Evolutionary conservation across 148 eudicot genomes (phyloP), one percentile per base, ranked within the genome.

Genomic region (Oxyria digyna): DNA sequence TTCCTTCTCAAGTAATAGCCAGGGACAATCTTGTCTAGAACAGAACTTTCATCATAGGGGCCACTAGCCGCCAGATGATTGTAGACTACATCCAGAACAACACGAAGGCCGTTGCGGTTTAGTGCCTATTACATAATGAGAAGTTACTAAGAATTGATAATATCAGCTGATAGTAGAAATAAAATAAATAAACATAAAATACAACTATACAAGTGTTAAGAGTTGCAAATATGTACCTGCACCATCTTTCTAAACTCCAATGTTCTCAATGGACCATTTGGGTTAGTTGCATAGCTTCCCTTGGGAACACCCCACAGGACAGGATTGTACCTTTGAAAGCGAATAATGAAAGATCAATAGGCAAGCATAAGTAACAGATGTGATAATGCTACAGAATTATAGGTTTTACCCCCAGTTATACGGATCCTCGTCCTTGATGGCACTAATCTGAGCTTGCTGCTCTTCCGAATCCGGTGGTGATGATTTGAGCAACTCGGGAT

Each of bases 1-100:
- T 87, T 86, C 81, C 91, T 76, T 76, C 99, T 83, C 32, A 94
- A 79, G 77, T 88, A 94, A 81, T 94, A 94, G 62, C 97, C 99
- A 73, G 99, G 97, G 74, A 94, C 99, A 79, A 94, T 84, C 99
- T 94, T 94, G 84, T 94, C 97, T n/a, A 94, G 88, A 57, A 94
- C 96, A 71, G 99, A 94, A 67, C 80, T 70, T 37, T 72, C 84
- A 75, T 73, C 86, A 71, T 38, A 76, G 62, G 99, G 97, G 69
- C 99, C 99, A 80, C 87, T 94, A 72, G 83, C 91, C 75, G 84
- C 82, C 74, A 94, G 57, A 84, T 94, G 97, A 76, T 90, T 94
- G 73, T 94, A 94, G 68, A 94, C 99, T 62, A 91, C 99, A 84
- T 94, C 99, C 85, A 94, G 68, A 50, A 94, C 93, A 70, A 91